Percentiles rank a stretch among this genome's conserved stretches.
These are phyloP conservation scores for Clarireedia homoeocarpa DNA, from an alignment of 2,329 filamentous ascomycete genomes.

Conservation along the genomic window DNA sequence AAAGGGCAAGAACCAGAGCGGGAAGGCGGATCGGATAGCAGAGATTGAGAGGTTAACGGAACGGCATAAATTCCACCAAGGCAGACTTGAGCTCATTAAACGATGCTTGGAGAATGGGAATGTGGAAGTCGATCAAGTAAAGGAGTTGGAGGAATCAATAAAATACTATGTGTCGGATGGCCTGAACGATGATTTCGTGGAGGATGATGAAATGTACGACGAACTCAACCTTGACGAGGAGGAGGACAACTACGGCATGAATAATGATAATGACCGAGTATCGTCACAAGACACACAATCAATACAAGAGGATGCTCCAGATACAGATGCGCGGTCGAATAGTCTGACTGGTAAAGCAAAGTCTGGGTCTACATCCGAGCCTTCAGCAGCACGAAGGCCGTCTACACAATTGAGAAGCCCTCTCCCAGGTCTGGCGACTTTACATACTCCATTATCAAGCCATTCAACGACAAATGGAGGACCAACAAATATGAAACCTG, in stretches of 20 bases:
- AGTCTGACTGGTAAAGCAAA: constrained; percentile 43
- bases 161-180: constrained; percentile 92
- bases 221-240: constrained; percentile 89
- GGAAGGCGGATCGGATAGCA: constrained; percentile 79
- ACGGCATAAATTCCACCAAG: constrained; percentile 93
- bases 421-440: constrained; percentile 80
- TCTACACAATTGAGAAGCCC: constrained; percentile 91
- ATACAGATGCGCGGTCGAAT: constrained; percentile 43
- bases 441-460: constrained; percentile 65
- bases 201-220: constrained; percentile 93
- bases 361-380: constrained; percentile 49
- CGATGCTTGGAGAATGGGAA: constrained; percentile 88
- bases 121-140: constrained; percentile 79
- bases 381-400: constrained; percentile 56
- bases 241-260: constrained; percentile 79
- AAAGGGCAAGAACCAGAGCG: constrained; percentile 82
- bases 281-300: constrained; percentile 97
- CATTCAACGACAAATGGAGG: constrained; percentile 47
- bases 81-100: constrained; percentile 83
- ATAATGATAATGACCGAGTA: constrained; percentile 70
- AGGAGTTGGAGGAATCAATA: constrained; percentile 84
- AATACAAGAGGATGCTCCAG: constrained; percentile 72
- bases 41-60: constrained; percentile 81
- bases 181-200: constrained; percentile 80
- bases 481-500: constrained; percentile 78